Evolutionary conservation across 2,329 filamentous ascomycete genomes (phyloP), one percentile per base, ranked within the genome.

Genomic region (Zelopaecilomyces penicillatus): DNA sequence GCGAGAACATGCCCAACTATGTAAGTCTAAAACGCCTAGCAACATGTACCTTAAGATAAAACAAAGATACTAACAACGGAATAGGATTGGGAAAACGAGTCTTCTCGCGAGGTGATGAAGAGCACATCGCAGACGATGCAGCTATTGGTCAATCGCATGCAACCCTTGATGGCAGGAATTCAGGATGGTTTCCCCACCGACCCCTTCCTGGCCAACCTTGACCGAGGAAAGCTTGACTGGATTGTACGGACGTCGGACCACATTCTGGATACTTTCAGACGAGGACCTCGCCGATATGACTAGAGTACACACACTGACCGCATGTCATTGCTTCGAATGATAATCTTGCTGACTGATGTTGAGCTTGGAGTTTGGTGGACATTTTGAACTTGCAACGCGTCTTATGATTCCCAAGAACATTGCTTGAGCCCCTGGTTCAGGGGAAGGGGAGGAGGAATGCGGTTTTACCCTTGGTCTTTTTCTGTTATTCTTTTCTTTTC

Each of bases 1-100:
- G 70, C 45, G 65, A 66, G 43, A 68, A 67, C 40, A 57, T 78
- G 8, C 61, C 66, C 3, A 66, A 63, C 45, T 68, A 75, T 62
- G 77, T 80, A 66, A 64, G 76, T 71, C 37, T 35, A n/a, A 19
- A 28, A 19, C 5, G 5, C 37, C 12, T 2, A 5, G 6, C n/a
- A 5, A 5, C 4, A 40, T 12, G 26, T 31, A 8, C 28, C n/a
- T 12, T 11, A 30, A 31, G 54, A 59, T 52, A 27, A 2, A 32
- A 30, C 3, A 6, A 28, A 37, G n/a, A 30, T 39, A 36, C 46
- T 48, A 46, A 48, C 46, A 3, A 28, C 12, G 11, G 39, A 30
- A n/a, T 39, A 67, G 65, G 63, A 66, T 44, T 66, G 63, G 64
- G 63, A 67, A 19, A 58, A 65, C 40, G 57, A 62, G 27, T 59